Base-by-base conservation (phyloP, 306 rosid genomes). In the Erythrophleum fordii region DNA sequence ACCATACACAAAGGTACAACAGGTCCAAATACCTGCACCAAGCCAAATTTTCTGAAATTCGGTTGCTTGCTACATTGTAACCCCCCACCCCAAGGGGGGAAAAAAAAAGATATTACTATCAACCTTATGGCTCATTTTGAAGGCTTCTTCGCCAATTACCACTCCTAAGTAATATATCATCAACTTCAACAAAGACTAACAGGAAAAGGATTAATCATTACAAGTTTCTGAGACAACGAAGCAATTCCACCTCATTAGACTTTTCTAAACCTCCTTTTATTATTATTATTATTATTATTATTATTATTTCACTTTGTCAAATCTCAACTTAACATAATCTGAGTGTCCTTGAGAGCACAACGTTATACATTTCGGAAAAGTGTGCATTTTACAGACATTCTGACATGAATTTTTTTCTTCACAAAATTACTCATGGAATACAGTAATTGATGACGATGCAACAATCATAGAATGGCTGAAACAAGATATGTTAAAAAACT, bases 381-480 rank as follows among this genome's bases (percentile, higher is more conserved):
- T 48, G 66, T 22, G 52, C 28, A 41, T 49, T 81, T 77, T 35
- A 72, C 45, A 31, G 53, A 31, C 31, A 60, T 56, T 72, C n/a
- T 67, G 64, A 67, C 51, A 67, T 39, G 31, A 69, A 59, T 53
- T 55, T 31, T n/a, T 60, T 69, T 73, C n/a, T 70, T 77, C 51
- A 29, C 65, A 39, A 69, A 45, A 76, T 44, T 83, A 77, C 84
- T 51, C 69, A 22, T 46, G 77, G 37, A 87, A 67, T 37, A 16
- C 49, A 59, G 69, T 59, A 67, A 65, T 71, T 29, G 65, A 77
- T 56, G 31, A 78, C 61, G 60, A 34, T 41, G 70, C 56, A 55
- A 51, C 78, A 82, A 52, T 67, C 75, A 42, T 17, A 48, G 49
- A 41, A 82, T 51, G 48, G 48, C 23, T 31, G 72, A 72, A 78